Evolutionary conservation across 257 asterid species (phyloP).

Genomic region (Nicotiana undulata): DNA sequence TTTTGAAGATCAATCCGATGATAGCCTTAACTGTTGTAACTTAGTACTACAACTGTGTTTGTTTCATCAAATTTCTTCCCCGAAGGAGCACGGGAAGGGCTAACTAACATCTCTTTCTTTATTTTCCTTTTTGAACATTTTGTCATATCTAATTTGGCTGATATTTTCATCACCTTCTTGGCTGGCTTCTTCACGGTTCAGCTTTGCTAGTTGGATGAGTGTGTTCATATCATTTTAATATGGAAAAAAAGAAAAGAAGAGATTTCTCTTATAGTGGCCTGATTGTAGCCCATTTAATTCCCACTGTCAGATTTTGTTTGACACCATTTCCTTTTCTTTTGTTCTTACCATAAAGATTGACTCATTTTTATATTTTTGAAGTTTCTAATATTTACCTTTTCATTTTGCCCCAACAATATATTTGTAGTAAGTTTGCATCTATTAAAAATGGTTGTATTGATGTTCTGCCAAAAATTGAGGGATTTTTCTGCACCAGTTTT

Average conservation of each 20-base stretch:
- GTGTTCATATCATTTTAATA: neutral
- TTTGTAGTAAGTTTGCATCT: neutral
- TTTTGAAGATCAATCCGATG: neutral
- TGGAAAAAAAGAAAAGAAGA: neutral
- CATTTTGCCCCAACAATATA: neutral
- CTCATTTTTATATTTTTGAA: neutral
- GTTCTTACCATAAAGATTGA: neutral
- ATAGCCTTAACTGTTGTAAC: neutral
- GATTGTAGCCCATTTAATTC: neutral
- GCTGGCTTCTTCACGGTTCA: neutral
- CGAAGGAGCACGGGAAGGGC: neutral
- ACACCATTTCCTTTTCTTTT: neutral
- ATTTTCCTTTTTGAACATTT: neutral
- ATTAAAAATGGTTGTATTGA: neutral
- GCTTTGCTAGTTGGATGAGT: neutral
- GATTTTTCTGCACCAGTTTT: neutral
- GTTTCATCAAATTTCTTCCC: neutral
- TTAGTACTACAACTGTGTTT: neutral
- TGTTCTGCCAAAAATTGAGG: neutral
- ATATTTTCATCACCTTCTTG: neutral
- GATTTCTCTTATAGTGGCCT: neutral
- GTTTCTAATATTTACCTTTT: neutral
- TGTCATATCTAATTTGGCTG: constrained; percentile 2
- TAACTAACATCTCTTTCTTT: constrained; percentile 1
- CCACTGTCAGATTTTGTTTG: neutral